These are phyloP conservation scores for Lipomyces yarrowii DNA, from an alignment of 1,139 yeast genomes.

Conservation along the genomic window DNA sequence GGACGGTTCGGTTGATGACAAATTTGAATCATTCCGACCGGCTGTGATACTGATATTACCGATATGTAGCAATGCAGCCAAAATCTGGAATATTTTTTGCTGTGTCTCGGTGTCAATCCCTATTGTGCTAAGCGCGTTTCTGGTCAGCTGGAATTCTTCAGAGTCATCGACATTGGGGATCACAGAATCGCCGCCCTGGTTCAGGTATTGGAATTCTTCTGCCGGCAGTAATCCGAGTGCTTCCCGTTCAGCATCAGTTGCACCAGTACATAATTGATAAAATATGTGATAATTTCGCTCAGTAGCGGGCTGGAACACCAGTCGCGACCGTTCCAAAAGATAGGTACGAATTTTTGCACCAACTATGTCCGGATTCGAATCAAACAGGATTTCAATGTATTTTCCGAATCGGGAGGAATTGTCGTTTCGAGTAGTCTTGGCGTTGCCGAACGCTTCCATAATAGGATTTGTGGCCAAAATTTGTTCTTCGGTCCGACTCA, in stretches of 20 bases:
- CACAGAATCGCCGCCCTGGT: conserved; percentile 80
- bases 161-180: conserved; percentile 84
- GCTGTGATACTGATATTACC: conserved; percentile 92
- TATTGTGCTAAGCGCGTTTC: conserved; percentile 73
- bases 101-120: conserved; percentile 70
- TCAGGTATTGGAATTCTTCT: conserved; percentile 75
- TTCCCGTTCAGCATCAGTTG: conserved; percentile 60
- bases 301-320: conserved; percentile 85
- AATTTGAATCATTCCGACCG: conserved; percentile 79
- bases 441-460: conserved; percentile 98
- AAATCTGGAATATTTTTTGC: conserved; percentile 67
- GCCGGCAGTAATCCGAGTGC: conserved; percentile 60
- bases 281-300: conserved; percentile 96
- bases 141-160: conserved; percentile 71
- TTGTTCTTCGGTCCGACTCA: conserved; percentile 91
- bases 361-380: conserved; percentile 70
- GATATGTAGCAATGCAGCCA: conserved; percentile 88
- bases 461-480: conserved; percentile 97
- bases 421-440: conserved; percentile 95
- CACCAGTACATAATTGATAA: conserved; percentile 85
- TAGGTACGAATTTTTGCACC: conserved; percentile 96
- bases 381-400: conserved; percentile 87
- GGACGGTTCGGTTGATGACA: conserved; percentile 85
- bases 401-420: conserved; percentile 97
- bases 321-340: conserved; percentile 86